Evolutionary conservation across 2,329 filamentous ascomycete genomes (phyloP), one percentile per base, ranked within the genome.

Genomic region (Epichloe uncinata): DNA sequence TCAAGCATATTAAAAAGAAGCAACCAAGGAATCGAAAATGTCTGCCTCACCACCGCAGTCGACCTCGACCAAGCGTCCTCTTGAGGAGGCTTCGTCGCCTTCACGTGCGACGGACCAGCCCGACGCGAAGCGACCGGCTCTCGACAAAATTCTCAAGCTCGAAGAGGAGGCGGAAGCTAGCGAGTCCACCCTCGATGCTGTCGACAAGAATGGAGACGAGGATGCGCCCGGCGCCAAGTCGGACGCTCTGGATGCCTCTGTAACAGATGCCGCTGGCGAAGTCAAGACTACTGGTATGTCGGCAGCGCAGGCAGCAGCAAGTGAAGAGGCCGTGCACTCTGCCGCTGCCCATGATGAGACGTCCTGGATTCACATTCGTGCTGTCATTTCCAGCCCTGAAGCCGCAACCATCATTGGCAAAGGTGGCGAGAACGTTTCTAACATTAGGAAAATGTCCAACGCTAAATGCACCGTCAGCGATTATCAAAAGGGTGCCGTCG

Each of bases 381-480:
- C 93, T 50, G 90, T 96, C 61, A 98, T 98, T 61, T 95, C 91
- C 48, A 98, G 91, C 68, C 88, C 89, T 43, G 93, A 98, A 69
- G 93, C 93, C 58, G 93, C 93, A 38, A 98, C 93, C 45, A 88
- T 96, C 57, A 98, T 98, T 69, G 93, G 93, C 64, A 98, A 98
- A 72, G 91, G 90, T 55, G 93, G 93, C 65, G 93, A 98, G 74
- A 98, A 98, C 63, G 93, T 98, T 45, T 95, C 90, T 58, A 88
- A 95, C 71, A 97, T 98, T 63, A 83, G 93, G 58, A 88, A 87
- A 66, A 77, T 95, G 71, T 96, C 93, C 48, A 90, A 89, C 60
- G 93, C 93, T 57, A 97, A 97, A 72, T 98, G 93, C 74, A 98
- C 93, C 45, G 93, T 98, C 59, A 96, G 90, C 72, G 93, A 98